Conservation (phyloP, 2,329 filamentous ascomycete genomes). For the Fusarium annulatum region DNA sequence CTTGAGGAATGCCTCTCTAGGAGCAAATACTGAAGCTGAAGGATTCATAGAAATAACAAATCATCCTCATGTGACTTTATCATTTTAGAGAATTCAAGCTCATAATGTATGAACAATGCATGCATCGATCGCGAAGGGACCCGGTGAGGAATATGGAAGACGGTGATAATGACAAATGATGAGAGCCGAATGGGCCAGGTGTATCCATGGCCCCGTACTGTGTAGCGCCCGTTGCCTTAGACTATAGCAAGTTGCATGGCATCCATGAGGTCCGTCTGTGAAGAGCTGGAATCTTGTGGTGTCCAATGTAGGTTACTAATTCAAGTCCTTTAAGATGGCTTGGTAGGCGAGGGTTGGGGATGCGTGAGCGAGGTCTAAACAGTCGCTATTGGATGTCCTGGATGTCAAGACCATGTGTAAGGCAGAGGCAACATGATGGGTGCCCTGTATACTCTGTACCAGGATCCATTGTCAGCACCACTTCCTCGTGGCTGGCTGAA, state of each 20-base stretch:
- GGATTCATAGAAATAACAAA: neutral
- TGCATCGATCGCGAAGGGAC: neutral
- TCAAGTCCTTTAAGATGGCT: neutral
- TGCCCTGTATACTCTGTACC: neutral
- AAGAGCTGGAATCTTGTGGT: neutral
- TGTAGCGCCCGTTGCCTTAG: neutral
- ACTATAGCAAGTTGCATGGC: neutral
- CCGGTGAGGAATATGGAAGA: neutral
- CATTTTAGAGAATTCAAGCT: neutral
- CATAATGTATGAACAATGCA: neutral
- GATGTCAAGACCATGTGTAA: slow-evolving; percentile 19
- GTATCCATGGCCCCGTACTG: neutral
- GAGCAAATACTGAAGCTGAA: neutral
- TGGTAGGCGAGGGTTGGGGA: neutral
- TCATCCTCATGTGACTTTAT: neutral
- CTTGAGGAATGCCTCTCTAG: neutral
- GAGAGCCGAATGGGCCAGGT: neutral
- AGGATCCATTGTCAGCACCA: neutral
- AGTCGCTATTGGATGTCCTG: neutral
- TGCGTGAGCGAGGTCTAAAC: slow-evolving; percentile 11
- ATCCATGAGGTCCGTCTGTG: neutral
- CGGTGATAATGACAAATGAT: neutral
- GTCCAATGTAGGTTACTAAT: neutral
- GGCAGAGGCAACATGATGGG: neutral
- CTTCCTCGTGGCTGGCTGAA: neutral